Evolutionary conservation across 2,329 filamentous ascomycete species (phyloP), one percentile per base, ranked within the genome.

Genomic region (Trematosphaeria pertusa): DNA sequence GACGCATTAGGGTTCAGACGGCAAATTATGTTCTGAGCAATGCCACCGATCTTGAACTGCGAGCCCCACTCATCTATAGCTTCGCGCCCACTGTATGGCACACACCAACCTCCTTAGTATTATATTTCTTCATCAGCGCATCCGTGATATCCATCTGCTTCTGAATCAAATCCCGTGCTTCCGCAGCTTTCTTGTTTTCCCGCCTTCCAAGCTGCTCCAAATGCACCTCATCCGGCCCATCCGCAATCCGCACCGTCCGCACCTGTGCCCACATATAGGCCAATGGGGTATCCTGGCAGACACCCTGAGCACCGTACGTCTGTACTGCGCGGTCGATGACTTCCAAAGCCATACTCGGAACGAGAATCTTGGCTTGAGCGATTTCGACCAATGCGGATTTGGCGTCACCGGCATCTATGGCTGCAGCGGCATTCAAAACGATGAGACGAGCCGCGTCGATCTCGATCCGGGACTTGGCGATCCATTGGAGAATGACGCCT

Each of bases 281-380:
- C 57, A 97, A 78, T 18, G 93, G 93, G 5, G 93, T 97, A 69
- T 97, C 93, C 77, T 97, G 93, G 65, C 85, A 89, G 40, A 97
- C 86, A 66, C 93, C 92, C 9, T 89, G 89, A 44, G 86, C 93
- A 50, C 92, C 92, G 65, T 91, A 95, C 0, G 89, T 82, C 81
- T 97, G 93, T 4, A 97, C 84, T 1, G 92, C 92, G 41, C 91
- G 87, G 77, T 97, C 93, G 61, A 97, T 91, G 61, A 97, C 89
- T 5, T 85, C 84, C 53, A 96, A 80, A 0, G 89, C 86, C 65
- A 86, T 90, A 67, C 84, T 81, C 0, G 93, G 93, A 11, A 94
- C 87, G 15, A 96, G 82, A 1, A 97, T 86, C 81, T 97, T 97
- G 48, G 91, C 92, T 76, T 96, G 83, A 19, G 91, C 92, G 58